Percentiles rank a stretch among this genome's conserved stretches.
Evolutionary conservation across 2,329 filamentous ascomycete genomes (phyloP).

Genomic region (Biscogniauxia marginata): DNA sequence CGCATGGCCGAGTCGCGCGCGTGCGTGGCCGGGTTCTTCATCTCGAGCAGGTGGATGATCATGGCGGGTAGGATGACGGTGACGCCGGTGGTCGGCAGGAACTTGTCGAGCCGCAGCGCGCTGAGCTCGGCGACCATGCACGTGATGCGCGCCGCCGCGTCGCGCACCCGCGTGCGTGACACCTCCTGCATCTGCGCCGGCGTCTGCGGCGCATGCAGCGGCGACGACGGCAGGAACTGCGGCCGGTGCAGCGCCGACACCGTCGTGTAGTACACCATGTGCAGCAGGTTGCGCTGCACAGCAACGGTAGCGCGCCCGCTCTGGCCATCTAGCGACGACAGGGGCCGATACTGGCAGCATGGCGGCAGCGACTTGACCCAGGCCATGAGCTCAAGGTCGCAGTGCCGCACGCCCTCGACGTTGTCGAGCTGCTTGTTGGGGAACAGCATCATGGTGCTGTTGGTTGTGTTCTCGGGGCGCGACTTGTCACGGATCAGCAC

Average conservation of each 20-base stretch:
- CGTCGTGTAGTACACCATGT: slow-evolving; percentile 93
- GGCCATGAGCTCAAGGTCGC: slow-evolving; percentile 73
- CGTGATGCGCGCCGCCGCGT: slow-evolving; percentile 83
- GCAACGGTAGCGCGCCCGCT: slow-evolving; percentile 59
- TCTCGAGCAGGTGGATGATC: slow-evolving; percentile 89
- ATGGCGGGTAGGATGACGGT: slow-evolving; percentile 89
- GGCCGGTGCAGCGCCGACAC: slow-evolving; percentile 88
- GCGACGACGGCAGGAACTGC: slow-evolving; percentile 78
- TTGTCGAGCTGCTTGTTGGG: slow-evolving; percentile 87
- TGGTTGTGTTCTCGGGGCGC: slow-evolving; percentile 72
- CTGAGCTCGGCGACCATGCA: slow-evolving; percentile 77
- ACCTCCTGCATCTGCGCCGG: slow-evolving; percentile 75
- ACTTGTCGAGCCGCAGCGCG: slow-evolving; percentile 69
- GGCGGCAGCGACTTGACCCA: slow-evolving; percentile 74
- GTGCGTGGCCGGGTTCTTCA: slow-evolving; percentile 76
- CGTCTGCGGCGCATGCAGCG: slow-evolving; percentile 48
- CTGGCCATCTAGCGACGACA: slow-evolving; percentile 54
- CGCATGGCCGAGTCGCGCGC: slow-evolving; percentile 71
- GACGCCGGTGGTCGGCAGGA: slow-evolving; percentile 83
- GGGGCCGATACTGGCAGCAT: slow-evolving; percentile 65
- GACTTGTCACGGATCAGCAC: slow-evolving; percentile 82
- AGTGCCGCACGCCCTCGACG: slow-evolving; percentile 72
- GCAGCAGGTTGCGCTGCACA: slow-evolving; percentile 80
- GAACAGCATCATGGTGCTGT: slow-evolving; percentile 82
- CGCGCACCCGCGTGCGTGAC: slow-evolving; percentile 78